Evolutionary conservation across 495 filamentous ascomycete species (phyloP).

Genomic region (Lophiostoma macrostomum): DNA sequence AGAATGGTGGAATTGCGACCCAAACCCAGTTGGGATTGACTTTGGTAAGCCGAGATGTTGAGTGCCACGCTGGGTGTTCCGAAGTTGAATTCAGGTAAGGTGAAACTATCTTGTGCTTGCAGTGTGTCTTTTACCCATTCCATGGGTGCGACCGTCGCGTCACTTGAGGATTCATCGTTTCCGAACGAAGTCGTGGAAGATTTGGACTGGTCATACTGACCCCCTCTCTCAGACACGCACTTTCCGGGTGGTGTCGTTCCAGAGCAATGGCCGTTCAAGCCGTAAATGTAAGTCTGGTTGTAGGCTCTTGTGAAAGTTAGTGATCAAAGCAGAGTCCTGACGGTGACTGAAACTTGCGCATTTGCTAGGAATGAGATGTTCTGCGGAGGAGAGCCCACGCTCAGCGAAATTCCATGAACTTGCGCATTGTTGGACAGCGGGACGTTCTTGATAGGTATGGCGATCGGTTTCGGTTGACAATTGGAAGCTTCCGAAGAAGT

Average conservation of each 20-base stretch:
- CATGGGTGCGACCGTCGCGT: not conserved
- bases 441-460: too few relatives aligned
- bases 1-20: constrained; percentile 6
- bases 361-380: constrained; percentile 1
- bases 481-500: too few relatives aligned
- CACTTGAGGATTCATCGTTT: not conserved
- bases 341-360: not conserved
- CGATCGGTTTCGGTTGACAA: too few relatives aligned
- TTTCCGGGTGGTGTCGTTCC: not conserved
- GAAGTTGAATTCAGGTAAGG: not conserved
- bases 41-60: not conserved
- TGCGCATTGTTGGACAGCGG: too few relatives aligned
- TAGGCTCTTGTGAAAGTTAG: not conserved
- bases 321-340: not conserved
- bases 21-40: constrained; percentile 5
- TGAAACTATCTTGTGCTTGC: not conserved
- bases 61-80: not conserved
- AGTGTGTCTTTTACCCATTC: not conserved
- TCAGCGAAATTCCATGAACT: too few relatives aligned
- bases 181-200: not conserved
- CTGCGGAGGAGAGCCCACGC: too few relatives aligned
- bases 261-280: not conserved
- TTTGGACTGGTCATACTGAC: not conserved
- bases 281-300: constrained; percentile 3
- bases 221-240: not conserved